Evolutionary conservation across 2,329 filamentous ascomycete species (phyloP), one percentile per base, ranked within the genome.

Genomic region (Coniochaeta pulveracea): DNA sequence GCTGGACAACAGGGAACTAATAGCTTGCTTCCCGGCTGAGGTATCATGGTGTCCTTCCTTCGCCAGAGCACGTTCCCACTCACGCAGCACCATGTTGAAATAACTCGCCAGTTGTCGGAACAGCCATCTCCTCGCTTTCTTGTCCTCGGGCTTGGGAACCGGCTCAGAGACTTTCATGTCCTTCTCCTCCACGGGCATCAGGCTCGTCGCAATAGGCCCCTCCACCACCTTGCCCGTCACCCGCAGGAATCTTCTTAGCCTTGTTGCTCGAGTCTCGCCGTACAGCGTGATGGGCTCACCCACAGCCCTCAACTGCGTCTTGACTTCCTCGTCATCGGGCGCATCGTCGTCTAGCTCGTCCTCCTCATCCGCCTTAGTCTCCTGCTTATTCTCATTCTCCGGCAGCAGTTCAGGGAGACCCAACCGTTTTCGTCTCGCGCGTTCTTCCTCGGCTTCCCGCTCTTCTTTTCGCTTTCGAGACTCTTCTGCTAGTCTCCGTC

Each of bases 71-170:
- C 62, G 52, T 46, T 88, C 76, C 80, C 93, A 98, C 55, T 93
- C 89, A 27, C 69, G 72, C 37, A 98, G 64, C n/a, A 98, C 76
- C 76, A 98, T 85, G 34, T 84, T 93, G 61, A 98, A 96, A 63
- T 95, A 98, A 31, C 84, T 91, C 14, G 83, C 84, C 36, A 98
- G 67, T 56, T 98, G 89, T 9, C 89, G 71, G 61, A 81, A 89
- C 25, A 98, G 63, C 56, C 81, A 86, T 27, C 69, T 62, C 28
- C 76, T 72, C 1, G 65, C 81, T 25, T 77, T 72, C 14, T 61
- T 62, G 44, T 88, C 81, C 46, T 69, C 65, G 2, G 70, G 57
- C 2, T 61, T 66, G 2, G 73, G 72, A 8, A 84, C 60, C 26
- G 63, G 65, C 11, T 67, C 64, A 2, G 74, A 63, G 16, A 96